Evolutionary conservation across 2,329 filamentous ascomycete genomes (phyloP), one percentile per base, ranked within the genome.

Genomic region (Aspergillus jensenii): DNA sequence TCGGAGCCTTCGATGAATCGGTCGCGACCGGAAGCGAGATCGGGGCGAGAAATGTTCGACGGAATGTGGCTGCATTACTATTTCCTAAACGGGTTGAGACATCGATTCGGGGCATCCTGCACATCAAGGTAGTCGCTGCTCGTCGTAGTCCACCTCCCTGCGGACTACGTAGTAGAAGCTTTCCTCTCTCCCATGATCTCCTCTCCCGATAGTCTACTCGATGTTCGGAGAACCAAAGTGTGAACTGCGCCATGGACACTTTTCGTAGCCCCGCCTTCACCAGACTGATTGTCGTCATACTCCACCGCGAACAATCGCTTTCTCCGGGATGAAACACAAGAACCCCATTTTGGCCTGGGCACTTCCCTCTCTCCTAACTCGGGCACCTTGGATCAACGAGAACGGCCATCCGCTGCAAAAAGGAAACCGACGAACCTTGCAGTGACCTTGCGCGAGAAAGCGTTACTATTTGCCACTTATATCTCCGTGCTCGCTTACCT

Each of bases 241-340:
- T 21, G 46, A 48, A 31, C 27, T 9, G 27, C 27, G 46, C 48
- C 48, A 50, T 50, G 48, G 48, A 50, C 40, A 41, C 14, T 15
- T 6, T 41, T 50, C 48, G 48, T 31, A 37, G 35, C 35, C 35
- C 35, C 35, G 35, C 35, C 35, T 37, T 37, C 15, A 37, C 35
- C 15, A n/a, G 35, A 37, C 14, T 37, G 35, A 31, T 37, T 35
- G 40, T 41, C 48, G 21, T 19, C 35, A 40, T 37, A 27, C 48
- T 40, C 48, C 33, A 50, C 48, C 33, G 35, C 39, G 33, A 41
- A 50, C 48, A 41, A 50, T 50, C 35, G n/a, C 48, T 41, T 50
- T 50, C 48, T 50, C 48, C n/a, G 33, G 25, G 44, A 46, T 46
- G 27, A 25, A 14, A n/a, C 44, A n/a, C 19, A 45, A 11, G 19